Evolutionary conservation across 2,329 filamentous ascomycete species (phyloP).

Genomic region (Curvularia spicifera): DNA sequence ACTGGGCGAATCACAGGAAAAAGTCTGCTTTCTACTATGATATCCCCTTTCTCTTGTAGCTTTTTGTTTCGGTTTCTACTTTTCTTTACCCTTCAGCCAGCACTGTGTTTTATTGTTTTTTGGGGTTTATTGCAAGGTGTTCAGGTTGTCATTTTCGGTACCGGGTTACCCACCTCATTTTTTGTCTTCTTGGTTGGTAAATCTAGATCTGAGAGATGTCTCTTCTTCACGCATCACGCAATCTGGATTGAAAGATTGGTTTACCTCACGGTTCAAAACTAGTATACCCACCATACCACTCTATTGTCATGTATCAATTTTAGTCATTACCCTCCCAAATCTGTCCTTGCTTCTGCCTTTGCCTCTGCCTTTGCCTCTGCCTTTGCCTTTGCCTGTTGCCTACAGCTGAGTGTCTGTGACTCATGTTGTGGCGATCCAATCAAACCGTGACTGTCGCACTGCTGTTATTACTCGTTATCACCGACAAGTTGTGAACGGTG

Average conservation of each 20-base stretch:
- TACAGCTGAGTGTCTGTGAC: not conserved
- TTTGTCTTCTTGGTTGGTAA: constrained; percentile 25
- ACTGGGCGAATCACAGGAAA: constrained; percentile 48
- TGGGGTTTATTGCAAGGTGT: constrained; percentile 27
- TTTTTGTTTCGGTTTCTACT: not conserved
- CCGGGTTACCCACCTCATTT: constrained; percentile 21
- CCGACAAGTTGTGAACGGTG: constrained; percentile 10
- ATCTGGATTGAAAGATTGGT: constrained; percentile 24
- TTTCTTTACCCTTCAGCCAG: constrained; percentile 20
- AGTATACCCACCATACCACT: constrained; percentile 35
- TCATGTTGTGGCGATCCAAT: constrained; percentile 1
- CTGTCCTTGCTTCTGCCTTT: not conserved
- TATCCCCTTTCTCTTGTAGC: constrained; percentile 37
- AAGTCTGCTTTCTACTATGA: constrained; percentile 46
- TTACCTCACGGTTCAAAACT: constrained; percentile 42
- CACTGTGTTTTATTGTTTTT: constrained; percentile 20
- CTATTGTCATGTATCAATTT: constrained; percentile 29
- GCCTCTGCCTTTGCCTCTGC: not conserved
- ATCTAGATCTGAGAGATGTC: constrained; percentile 30
- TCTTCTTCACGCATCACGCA: constrained; percentile 20
- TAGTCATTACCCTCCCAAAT: not conserved
- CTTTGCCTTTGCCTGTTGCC: not conserved
- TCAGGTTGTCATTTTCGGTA: constrained; percentile 23
- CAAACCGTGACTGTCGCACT: constrained; percentile 11
- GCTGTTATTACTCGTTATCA: not conserved